Percentiles rank a stretch among this genome's conserved stretches.
Conservation (phyloP, 805 yeast species). For the Yamadazyma sp. region DNA sequence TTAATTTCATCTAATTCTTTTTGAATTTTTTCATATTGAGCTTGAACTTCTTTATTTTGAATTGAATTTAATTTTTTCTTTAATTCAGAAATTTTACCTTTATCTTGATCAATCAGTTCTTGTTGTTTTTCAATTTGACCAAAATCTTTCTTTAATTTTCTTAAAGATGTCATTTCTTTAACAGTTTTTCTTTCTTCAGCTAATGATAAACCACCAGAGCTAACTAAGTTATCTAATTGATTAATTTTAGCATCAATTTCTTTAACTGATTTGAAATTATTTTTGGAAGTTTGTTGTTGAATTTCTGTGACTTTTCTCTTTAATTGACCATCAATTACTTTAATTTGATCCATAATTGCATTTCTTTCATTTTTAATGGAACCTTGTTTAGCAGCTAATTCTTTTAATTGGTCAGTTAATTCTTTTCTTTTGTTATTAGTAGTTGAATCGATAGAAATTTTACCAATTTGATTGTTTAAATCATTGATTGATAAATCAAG, state of each 20-base stretch:
- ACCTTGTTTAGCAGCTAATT: constrained; percentile 44
- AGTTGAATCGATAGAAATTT: constrained; percentile 29
- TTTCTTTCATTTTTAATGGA: constrained; percentile 46
- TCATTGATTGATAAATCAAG: constrained; percentile 54
- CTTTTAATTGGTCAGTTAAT: constrained; percentile 36
- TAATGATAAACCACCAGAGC: constrained; percentile 74
- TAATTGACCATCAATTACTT: constrained; percentile 61
- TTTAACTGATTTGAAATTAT: constrained; percentile 60
- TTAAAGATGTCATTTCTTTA: constrained; percentile 80
- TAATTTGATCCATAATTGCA: constrained; percentile 67
- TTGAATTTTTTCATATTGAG: constrained; percentile 65
- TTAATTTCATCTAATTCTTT: constrained; percentile 67
- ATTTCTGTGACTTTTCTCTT: constrained; percentile 77
- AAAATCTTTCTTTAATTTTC: constrained; percentile 79
- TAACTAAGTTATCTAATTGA: constrained; percentile 69
- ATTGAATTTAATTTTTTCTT: constrained; percentile 60
- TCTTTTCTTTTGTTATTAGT: constrained; percentile 29
- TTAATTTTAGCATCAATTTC: constrained; percentile 68
- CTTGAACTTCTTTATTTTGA: constrained; percentile 63
- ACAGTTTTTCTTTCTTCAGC: constrained; percentile 87
- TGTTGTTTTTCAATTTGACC: constrained; percentile 70
- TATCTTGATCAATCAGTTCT: constrained; percentile 74
- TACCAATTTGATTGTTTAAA: constrained; percentile 53
- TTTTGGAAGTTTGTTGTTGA: constrained; percentile 66
- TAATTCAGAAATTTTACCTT: constrained; percentile 69